A percentile compares a stretch with the other conserved stretches of the same genome.
Evolutionary conservation across 495 filamentous ascomycete genomes (phyloP).

Genomic region (Peziza echinospora): DNA sequence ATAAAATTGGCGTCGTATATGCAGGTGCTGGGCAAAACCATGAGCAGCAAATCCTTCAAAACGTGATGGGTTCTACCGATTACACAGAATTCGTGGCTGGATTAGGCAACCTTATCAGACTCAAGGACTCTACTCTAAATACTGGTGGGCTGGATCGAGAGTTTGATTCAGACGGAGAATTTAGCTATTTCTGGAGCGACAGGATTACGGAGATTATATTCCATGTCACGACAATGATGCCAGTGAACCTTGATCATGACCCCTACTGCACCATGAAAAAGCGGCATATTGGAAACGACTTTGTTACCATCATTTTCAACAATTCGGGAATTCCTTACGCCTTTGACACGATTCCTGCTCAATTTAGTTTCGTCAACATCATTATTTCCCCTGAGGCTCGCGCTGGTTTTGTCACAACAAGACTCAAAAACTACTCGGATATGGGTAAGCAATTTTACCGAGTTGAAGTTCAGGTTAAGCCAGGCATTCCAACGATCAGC

Average conservation of each 20-base stretch:
- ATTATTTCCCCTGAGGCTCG: constrained; percentile 72
- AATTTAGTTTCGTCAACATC: constrained; percentile 92
- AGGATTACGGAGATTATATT: constrained; percentile 87
- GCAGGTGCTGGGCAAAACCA: constrained; percentile 59
- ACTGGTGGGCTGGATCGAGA: constrained; percentile 73
- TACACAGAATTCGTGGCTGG: constrained; percentile 65
- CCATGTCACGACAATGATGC: constrained; percentile 94
- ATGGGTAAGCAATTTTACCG: constrained; percentile 44
- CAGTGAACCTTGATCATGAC: constrained; percentile 46
- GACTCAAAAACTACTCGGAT: constrained; percentile 8
- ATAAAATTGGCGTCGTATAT: constrained; percentile 90
- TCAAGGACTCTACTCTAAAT: constrained; percentile 71
- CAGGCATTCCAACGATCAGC: constrained; percentile 74
- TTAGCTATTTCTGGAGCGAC: constrained; percentile 81
- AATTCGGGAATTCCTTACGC: constrained; percentile 69
- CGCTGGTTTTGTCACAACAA: constrained; percentile 34
- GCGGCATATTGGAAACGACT: constrained; percentile 89
- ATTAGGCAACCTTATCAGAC: constrained; percentile 55
- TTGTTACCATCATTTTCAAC: constrained; percentile 95
- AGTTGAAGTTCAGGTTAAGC: constrained; percentile 63
- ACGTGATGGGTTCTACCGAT: constrained; percentile 59
- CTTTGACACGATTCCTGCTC: constrained; percentile 78
- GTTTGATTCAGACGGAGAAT: constrained; percentile 57
- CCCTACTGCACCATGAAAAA: constrained; percentile 67
- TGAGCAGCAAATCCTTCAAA: constrained; percentile 66